Base-by-base conservation (phyloP, 1,284 basidiomycete species). In the Lignosus rhinocerotis region DNA sequence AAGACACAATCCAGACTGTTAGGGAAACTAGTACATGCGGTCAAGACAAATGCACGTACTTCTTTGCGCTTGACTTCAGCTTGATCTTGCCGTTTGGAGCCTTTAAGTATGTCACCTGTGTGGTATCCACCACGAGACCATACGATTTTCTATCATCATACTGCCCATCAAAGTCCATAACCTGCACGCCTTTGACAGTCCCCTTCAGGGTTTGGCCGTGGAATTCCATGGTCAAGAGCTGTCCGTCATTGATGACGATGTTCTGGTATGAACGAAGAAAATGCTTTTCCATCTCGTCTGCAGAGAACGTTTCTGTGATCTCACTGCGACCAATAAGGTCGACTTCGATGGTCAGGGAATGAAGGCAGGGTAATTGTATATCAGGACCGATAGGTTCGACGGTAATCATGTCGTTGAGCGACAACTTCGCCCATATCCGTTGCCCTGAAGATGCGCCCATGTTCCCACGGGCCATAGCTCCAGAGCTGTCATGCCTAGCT, bases 1-100 rank as follows among this genome's bases (percentile, higher is more conserved):
- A 42, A 42, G 16, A 21, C 1, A 9, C 16, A 11, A 34, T 56
- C 39, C 36, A 31, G 25, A 41, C 31, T 59, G 34, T 32, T 8
- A 19, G 2, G 1, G 8, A 2, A 21, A 12, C 25, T 25, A 25
- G 25, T 12, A 39, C 19, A 38, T 21, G 31, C 25, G 44, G 7
- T 19, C 11, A 19, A 41, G 16, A 32, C 38, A 30, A 33, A 12
- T 25, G 49, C 34, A 44, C 84, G 59, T 56, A 94, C 88, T 93
- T 92, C 73, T 93, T 98, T 11, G 91, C 87, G 63, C 92, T 95
- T 25, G 93, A 90, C 76, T 96, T 98, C 71, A 99, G 80, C 77
- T 94, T 96, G 72, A 99, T 92, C 17, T 80, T 73, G 66, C 89
- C 93, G 49, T 87, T 80, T 0, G 88, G 82, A 2, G 92, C 90